Percentiles rank a stretch among this genome's conserved stretches.
These are phyloP conservation scores for Neopestalotiopsis sp. DNA, from an alignment of 2,329 filamentous ascomycete genomes.

Conservation along the genomic window DNA sequence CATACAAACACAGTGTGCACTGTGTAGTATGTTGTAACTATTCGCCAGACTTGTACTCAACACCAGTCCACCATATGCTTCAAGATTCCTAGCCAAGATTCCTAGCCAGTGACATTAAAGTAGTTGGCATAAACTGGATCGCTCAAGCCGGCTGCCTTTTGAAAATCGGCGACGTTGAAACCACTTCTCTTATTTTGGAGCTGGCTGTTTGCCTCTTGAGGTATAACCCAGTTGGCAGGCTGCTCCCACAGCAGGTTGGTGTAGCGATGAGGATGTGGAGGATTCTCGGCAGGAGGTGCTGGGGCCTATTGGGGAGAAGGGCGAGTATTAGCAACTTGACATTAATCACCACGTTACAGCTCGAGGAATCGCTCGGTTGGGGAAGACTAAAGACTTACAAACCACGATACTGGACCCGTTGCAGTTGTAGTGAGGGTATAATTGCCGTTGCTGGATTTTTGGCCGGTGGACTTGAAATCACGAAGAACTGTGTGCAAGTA, in stretches of 20 bases:
- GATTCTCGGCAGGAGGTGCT: constrained; percentile 39
- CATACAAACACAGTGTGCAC: too few relatives aligned
- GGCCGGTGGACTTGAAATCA: constrained; percentile 34
- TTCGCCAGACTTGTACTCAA: too few relatives aligned
- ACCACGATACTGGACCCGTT: constrained; percentile 33
- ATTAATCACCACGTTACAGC: not conserved
- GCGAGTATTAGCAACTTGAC: not conserved
- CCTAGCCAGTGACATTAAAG: constrained; percentile 31
- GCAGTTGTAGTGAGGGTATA: constrained; percentile 30
- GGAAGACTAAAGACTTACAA: constrained; percentile 20
- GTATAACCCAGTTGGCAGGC: constrained; percentile 38
- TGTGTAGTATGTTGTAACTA: too few relatives aligned
- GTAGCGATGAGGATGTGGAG: constrained; percentile 44
- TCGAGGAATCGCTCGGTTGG: not conserved
- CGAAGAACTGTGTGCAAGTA: constrained; percentile 38
- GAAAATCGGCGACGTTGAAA: constrained; percentile 39
- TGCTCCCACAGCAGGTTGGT: constrained; percentile 44
- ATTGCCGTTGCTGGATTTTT: constrained; percentile 26
- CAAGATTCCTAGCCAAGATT: not conserved
- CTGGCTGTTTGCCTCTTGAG: constrained; percentile 35
- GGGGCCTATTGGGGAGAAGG: constrained; percentile 25
- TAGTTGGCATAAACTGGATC: constrained; percentile 39
- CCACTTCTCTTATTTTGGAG: constrained; percentile 37
- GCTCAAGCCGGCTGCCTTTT: constrained; percentile 34
- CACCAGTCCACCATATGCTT: not conserved